phyloP scores from a whole-genome alignment of 2,329 filamentous ascomycete species.

The Colletotrichum sp. region DNA sequence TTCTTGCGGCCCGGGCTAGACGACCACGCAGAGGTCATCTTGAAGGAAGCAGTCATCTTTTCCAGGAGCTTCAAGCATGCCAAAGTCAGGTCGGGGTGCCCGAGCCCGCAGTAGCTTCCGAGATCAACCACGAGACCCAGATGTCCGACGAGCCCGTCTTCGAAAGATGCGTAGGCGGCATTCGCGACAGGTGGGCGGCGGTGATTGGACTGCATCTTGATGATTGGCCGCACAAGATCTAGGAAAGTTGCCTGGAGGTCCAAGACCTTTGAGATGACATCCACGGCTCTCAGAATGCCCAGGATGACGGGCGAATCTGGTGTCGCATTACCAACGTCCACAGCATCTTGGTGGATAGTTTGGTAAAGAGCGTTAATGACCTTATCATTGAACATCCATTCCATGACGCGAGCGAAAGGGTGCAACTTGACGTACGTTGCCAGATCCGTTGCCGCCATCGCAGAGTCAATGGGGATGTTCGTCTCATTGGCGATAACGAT shows the following conservation, averaged over 20 bases:
- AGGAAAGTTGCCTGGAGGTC: conserved; percentile 91
- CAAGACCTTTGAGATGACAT: conserved; percentile 82
- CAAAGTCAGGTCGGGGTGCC: conserved; percentile 80
- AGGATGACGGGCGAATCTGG: conserved; percentile 83
- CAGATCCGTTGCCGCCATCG: conserved; percentile 76
- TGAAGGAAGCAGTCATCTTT: conserved; percentile 83
- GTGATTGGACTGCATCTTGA: conserved; percentile 69
- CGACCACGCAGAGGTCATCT: conserved; percentile 74
- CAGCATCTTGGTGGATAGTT: conserved; percentile 76
- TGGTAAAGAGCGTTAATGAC: conserved; percentile 81
- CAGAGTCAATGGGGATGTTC: conserved; percentile 74
- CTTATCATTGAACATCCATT: conserved; percentile 96
- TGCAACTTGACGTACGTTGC: conserved; percentile 84
- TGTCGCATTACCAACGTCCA: conserved; percentile 73
- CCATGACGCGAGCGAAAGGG: conserved; percentile 93
- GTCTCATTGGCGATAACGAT: conserved; percentile 84
- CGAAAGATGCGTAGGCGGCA: conserved; percentile 83
- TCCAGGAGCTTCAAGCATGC: conserved; percentile 83
- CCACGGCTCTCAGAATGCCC: conserved; percentile 78
- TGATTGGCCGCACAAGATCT: conserved; percentile 81
- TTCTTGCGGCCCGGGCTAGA: conserved; percentile 29
- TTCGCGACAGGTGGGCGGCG: conserved; percentile 70
- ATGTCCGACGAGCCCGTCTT: conserved; percentile 87
- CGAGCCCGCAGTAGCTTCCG: conserved; percentile 85
- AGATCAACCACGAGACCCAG: conserved; percentile 81